Percentiles rank a stretch among this genome's conserved stretches.
phyloP scores from a whole-genome alignment of 495 filamentous ascomycete genomes.

The Extremus antarcticus region DNA sequence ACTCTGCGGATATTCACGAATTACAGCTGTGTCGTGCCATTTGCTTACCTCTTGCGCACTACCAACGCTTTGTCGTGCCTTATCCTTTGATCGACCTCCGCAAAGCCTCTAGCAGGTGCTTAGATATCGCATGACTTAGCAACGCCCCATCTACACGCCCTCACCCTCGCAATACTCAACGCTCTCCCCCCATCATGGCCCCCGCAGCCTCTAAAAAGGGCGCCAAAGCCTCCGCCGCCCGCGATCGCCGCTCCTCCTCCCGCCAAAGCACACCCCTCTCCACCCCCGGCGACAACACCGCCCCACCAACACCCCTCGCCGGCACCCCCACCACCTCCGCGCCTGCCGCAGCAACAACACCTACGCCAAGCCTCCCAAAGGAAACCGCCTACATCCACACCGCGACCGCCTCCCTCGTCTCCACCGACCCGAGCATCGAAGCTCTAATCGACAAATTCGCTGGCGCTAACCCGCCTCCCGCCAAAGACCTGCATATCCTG shows the following conservation, averaged over 20 bases:
- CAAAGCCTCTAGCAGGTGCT: no score
- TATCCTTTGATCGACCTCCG: no score
- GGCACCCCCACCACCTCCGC: slow-evolving; percentile 8
- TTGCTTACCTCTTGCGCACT: no score
- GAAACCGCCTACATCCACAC: slow-evolving; percentile 17
- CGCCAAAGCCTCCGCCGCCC: slow-evolving; percentile 1
- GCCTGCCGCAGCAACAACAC: not conserved
- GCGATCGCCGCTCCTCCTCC: slow-evolving; percentile 16
- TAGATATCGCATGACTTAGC: no score
- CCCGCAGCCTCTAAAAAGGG: slow-evolving; percentile 9
- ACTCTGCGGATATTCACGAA: no score
- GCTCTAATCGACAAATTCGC: slow-evolving; percentile 3
- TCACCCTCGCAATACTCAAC: not conserved
- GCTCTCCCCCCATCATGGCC: not conserved
- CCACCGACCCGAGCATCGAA: slow-evolving; percentile 11
- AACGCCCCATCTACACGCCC: no score
- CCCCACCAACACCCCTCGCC: slow-evolving; percentile 11
- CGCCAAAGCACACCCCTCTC: slow-evolving; percentile 19
- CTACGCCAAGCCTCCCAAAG: not conserved
- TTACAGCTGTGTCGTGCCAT: no score
- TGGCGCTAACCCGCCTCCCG: slow-evolving; percentile 9
- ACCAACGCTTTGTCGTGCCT: no score
- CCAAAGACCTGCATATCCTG: slow-evolving; percentile 12
- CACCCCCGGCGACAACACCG: slow-evolving; percentile 13
- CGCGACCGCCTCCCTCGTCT: slow-evolving; percentile 7